Evolutionary conservation across 495 filamentous ascomycete species (phyloP), one percentile per base, ranked within the genome.

Genomic region (Penicillium verhagenii): DNA sequence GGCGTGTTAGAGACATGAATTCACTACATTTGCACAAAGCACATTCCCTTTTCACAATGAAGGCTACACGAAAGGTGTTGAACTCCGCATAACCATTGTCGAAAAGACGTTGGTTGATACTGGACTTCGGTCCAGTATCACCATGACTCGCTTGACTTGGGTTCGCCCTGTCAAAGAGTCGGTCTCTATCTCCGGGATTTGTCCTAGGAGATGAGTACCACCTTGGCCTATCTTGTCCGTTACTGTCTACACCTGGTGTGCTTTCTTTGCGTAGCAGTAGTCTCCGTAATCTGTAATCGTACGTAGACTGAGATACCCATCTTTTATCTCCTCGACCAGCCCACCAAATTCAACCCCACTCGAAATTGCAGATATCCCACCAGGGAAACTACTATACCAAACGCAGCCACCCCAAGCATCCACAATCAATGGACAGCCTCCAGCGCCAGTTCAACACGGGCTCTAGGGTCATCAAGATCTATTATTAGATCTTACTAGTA

Each of bases 21-120:
- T 63, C 53, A 68, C 67, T 70, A 69, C 66, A 69, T 58, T 70
- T 66, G 61, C 65, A 61, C 60, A 68, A 60, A 24, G 59, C 57
- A 61, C 68, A 68, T 55, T 51, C 69, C 64, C 68, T 73, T 75
- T 77, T 74, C 69, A 68, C 74, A 72, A 77, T 77, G 72, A 71
- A 72, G 74, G 74, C 72, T 74, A 67, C 74, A 76, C 74, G 45
- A 65, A 65, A 59, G 71, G 73, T 76, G 73, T 70, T 72, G 69
- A 68, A 70, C 61, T 69, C 73, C 73, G 73, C 72, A 72, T 76
- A 76, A 76, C 69, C 71, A 76, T 76, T 76, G 73, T 60, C 74
- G 70, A 73, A 76, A 74, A 67, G 69, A 63, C 45, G n/a, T n/a
- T 61, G 57, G 57, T 53, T 50, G 64, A 40, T 48, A 53, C 54